Base-by-base conservation (phyloP, 176 grass and related monocot genomes). In the Raddia distichophylla region DNA sequence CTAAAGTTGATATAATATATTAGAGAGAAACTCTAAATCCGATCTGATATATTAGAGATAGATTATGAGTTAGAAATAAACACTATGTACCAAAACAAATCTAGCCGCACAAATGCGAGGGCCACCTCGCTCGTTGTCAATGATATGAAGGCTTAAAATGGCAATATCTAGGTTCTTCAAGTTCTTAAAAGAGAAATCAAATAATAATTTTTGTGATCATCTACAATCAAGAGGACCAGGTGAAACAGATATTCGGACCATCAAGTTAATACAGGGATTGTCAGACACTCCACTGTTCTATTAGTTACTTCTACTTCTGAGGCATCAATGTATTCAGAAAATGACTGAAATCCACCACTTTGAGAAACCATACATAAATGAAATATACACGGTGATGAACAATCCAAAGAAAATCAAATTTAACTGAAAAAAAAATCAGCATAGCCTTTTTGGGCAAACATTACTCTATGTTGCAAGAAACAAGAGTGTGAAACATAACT, bases 291-390 rank as follows among this genome's bases (percentile, higher is more conserved):
- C 10, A 19, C 55, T 42, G 51, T 43, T 18, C 4, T 57, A 12
- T 46, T 35, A 57, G 11, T 46, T 35, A 57, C 59, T 27, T 46
- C 2, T 19, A 75, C 71, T 19, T 60, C 35, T 65, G 40, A 10
- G 10, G 34, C 74, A 85, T 79, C 58, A 79, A 72, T 15, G 42
- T 57, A 73, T 7, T 19, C 5, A 73, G 35, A 8, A 78, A 85
- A 71, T 4, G 34, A 73, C 44, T 35, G 49, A 77, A 22, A 77
- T 18, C 66, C n/a, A 78, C 15, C 7, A 71, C 17, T 64, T 79
- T 17, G 9, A 60, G 20, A 76, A 85, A 75, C 27, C 56, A 70
- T 33, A 70, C 18, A 65, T 50, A 27, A 64, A 64, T 64, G 15
- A 63, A 13, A 61, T 46, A 43, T 13, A 64, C 53, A 80, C 46